These are phyloP conservation scores for Euphorbia pulcherrima DNA, from an alignment of 345 rosid genomes.

Conservation along the genomic window DNA sequence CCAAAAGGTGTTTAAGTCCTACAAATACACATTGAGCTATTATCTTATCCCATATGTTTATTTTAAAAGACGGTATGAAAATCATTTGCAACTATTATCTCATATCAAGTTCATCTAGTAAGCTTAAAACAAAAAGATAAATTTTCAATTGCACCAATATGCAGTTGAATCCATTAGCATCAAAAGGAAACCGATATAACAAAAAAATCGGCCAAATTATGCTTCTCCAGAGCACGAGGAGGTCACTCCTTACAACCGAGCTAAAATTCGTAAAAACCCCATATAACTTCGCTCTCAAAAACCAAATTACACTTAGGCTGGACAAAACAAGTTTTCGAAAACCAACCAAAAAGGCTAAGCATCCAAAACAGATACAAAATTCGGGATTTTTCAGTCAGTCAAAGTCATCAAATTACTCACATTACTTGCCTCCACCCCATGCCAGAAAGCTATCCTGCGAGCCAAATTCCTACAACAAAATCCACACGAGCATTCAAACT, in stretches of 20 bases:
- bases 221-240: too few relatives aligned
- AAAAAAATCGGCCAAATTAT: neutral
- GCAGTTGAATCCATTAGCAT: constrained; percentile 4
- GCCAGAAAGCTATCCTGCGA: constrained; percentile 87
- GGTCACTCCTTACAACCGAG: too few relatives aligned
- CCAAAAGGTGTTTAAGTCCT: too few relatives aligned
- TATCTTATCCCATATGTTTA: too few relatives aligned
- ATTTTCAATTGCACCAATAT: neutral
- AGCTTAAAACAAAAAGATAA: too few relatives aligned
- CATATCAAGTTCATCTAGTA: too few relatives aligned
- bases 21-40: too few relatives aligned
- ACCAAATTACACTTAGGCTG: neutral
- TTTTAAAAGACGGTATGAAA: too few relatives aligned
- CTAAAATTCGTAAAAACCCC: neutral
- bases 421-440: constrained; percentile 62
- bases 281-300: constrained; percentile 7
- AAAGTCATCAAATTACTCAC: constrained; percentile 10
- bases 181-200: neutral
- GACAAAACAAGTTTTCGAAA: constrained; percentile 13
- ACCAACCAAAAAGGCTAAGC: neutral
- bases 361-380: neutral
- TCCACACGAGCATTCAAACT: neutral
- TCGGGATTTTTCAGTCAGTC: neutral
- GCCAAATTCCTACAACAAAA: constrained; percentile 65
- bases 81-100: too few relatives aligned